Evolutionary conservation across 345 rosid genomes (phyloP).

Genomic region (Angophora floribunda): DNA sequence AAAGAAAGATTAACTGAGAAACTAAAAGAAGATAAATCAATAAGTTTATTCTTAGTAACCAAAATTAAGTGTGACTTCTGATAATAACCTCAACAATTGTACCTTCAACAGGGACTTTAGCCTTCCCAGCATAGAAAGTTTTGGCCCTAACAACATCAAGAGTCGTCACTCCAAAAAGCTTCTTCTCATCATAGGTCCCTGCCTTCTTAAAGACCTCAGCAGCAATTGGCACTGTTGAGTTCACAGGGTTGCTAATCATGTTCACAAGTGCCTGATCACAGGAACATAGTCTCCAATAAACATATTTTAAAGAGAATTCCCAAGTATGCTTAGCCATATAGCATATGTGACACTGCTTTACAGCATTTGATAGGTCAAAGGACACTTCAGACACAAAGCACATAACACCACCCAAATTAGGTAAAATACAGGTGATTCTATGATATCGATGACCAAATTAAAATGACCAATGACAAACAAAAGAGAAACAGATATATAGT

Average conservation of each 20-base stretch:
- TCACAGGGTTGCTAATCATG: constrained; percentile 75
- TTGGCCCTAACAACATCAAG: constrained; percentile 74
- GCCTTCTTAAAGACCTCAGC: constrained; percentile 73
- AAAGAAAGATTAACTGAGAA: not conserved
- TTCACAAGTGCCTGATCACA: constrained; percentile 44
- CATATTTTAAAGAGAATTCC: not conserved
- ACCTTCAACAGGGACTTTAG: constrained; percentile 45
- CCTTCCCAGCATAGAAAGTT: constrained; percentile 73
- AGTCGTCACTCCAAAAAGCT: constrained; percentile 63
- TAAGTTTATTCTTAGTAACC: not conserved
- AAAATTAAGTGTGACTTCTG: not conserved
- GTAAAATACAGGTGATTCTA: not conserved
- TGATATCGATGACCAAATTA: not conserved
- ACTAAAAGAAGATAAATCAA: not conserved
- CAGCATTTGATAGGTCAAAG: not conserved
- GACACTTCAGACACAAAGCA: not conserved
- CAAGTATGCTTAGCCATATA: not conserved
- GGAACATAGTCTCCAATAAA: not conserved
- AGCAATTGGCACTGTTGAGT: constrained; percentile 76
- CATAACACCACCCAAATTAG: not conserved
- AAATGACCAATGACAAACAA: not conserved
- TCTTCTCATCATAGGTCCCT: constrained; percentile 59
- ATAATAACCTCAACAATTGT: not conserved
- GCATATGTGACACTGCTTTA: not conserved
- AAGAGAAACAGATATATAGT: not conserved